Conservation (phyloP, 495 filamentous ascomycete genomes). For the Penicillium lividum region DNA sequence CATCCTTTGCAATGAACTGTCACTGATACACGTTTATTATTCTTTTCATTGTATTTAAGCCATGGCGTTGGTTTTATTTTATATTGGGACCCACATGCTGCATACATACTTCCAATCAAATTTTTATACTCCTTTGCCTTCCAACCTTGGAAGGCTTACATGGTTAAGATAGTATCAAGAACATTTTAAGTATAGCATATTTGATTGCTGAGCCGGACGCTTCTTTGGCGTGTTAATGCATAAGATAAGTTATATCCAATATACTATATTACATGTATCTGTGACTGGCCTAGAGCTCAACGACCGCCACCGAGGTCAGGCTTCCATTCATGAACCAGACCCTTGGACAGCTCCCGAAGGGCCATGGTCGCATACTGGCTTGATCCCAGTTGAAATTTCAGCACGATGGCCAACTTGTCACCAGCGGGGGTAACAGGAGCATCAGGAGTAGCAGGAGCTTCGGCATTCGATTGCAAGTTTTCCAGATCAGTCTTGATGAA, state of each 20-base stretch:
- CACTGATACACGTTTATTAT: neutral
- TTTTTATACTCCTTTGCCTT: neutral
- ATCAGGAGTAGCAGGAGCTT: neutral
- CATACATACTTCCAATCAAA: neutral
- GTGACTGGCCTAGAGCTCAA: conserved; percentile 17
- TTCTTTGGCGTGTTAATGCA: neutral
- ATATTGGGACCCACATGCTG: neutral
- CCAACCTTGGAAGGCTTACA: neutral
- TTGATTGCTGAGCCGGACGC: neutral
- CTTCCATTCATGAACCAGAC: conserved; percentile 61
- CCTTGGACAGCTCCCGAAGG: conserved; percentile 81
- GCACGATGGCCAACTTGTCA: conserved; percentile 73
- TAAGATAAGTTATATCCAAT: neutral
- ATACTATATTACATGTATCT: neutral
- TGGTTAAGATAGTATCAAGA: neutral
- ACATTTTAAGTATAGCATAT: neutral
- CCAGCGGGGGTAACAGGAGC: conserved; percentile 14
- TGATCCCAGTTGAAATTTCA: conserved; percentile 80
- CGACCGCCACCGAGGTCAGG: conserved; percentile 59
- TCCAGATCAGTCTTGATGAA: conserved; percentile 85
- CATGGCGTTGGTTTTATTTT: conserved; percentile 9
- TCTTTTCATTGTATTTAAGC: conserved; percentile 8
- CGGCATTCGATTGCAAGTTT: conserved; percentile 30
- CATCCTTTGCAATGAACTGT: conserved; percentile 3
- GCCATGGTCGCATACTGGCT: conserved; percentile 97